Base-by-base conservation (phyloP, 2,329 filamentous ascomycete species). In the Penicillium sp. region DNA sequence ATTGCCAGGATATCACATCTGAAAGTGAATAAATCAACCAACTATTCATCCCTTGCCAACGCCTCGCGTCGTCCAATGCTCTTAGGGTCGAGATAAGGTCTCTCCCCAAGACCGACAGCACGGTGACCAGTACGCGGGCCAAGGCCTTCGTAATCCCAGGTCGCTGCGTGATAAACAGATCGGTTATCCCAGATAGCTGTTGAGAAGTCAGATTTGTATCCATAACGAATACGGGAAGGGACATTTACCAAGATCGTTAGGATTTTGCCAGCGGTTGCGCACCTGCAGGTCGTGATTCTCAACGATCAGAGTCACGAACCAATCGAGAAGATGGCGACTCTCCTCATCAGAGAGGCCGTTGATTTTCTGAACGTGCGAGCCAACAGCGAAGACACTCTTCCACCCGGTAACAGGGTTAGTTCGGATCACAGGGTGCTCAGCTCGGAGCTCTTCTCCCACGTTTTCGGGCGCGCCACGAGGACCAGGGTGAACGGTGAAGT, bases 401-500 rank as follows among this genome's bases (percentile, higher is more conserved):
- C 68, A 70, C 45, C 72, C 67, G 19, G 60, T 70, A 48, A 61
- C 64, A 27, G 59, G 81, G 59, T 84, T 84, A 3, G 80, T 83
- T 4, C 81, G 74, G 54, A 74, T 55, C 50, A 68, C 50, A 45
- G 67, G 65, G 63, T 75, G 73, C 8, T 67, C 68, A 0, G 80
- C 75, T 27, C 62, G 65, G 34, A 84, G 71, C 16, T 74, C 72
- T 2, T 68, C 67, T 33, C 81, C 81, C 16, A 78, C 68, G 53
- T 85, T 85, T 47, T 81, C 69, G 1, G 80, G 80, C 0, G 77
- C 77, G 0, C 82, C 82, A 12, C 66, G 58, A 8, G 60, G 58
- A 0, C 55, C 62, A 9, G 56, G 55, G 42, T 61, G 64, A 3
- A 72, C 49, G 10, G 62, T 50, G 19, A 67, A 63, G 11, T 60